A percentile compares a stretch with the other conserved stretches of the same genome.
Conservation (phyloP, 495 filamentous ascomycete genomes). For the Tuber indicum region DNA sequence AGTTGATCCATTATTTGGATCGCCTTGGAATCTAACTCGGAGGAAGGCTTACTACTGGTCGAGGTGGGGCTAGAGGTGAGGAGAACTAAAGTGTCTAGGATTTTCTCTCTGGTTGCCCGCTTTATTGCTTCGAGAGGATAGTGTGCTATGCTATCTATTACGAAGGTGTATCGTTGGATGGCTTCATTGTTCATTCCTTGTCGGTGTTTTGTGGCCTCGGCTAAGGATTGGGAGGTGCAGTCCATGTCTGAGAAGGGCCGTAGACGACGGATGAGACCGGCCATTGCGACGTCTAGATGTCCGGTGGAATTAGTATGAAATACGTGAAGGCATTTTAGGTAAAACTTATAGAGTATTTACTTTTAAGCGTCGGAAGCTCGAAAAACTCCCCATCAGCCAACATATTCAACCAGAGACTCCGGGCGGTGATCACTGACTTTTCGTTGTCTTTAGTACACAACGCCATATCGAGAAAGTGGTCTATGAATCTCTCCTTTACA, state of each 20-base stretch:
- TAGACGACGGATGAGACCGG: conserved; percentile 30
- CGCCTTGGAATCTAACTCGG: background rate
- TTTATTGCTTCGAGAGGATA: conserved; percentile 34
- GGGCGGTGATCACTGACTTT: conserved; percentile 4
- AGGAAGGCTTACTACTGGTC: background rate
- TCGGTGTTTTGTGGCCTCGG: background rate
- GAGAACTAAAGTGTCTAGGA: conserved; percentile 33
- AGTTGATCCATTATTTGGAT: conserved; percentile 23
- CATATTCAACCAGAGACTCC: conserved; percentile 17
- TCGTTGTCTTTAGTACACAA: background rate
- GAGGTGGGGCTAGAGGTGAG: background rate
- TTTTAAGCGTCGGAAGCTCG: conserved; percentile 32
- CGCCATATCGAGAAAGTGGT: conserved; percentile 26
- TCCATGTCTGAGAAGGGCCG: conserved; percentile 1
- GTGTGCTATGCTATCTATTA: conserved; percentile 26
- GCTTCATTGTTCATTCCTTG: background rate
- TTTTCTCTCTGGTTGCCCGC: conserved; percentile 26
- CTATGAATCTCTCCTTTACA: conserved; percentile 13
- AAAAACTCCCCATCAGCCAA: conserved; percentile 16
- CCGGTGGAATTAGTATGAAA: background rate
- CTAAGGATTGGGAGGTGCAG: background rate
- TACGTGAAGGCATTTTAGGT: background rate
- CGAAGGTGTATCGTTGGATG: conserved; percentile 12
- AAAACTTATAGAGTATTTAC: conserved; percentile 8
- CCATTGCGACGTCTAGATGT: conserved; percentile 26